Base-by-base conservation (phyloP, 1,284 basidiomycete genomes). In the Irpex sp. region DNA sequence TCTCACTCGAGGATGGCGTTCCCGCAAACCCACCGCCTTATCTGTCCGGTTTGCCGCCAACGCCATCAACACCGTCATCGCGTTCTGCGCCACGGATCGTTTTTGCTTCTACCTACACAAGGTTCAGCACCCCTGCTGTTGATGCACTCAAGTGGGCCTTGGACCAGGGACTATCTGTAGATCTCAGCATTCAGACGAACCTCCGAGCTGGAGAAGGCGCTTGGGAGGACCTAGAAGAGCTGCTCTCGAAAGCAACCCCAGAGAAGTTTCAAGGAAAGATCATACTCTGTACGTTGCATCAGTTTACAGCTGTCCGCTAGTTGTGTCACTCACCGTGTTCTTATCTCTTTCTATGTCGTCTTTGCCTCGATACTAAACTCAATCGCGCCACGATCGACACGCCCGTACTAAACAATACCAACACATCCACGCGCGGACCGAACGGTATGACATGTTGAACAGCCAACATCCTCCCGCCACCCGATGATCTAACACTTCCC, bases 391-490 rank as follows among this genome's bases (percentile, higher is more conserved):
- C 31, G 31, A 33, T 33, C 31, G 31, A 33, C 31, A 33, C 31
- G 0, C 31, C 31, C 31, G 31, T 33, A 33, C 31, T 33, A 33
- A 33, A 33, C 31, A 33, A 6, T 6, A 33, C 31, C 31, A 33
- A 33, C 6, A 33, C 31, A 33, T 33, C 31, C 31, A 33, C 31
- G 31, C 31, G 31, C 31, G 31, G 31, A 33, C 31, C 31, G 6
- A 33, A 33, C 31, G 31, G 31, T 6, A 6, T 33, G 31, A 33
- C 31, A 6, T 33, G 31, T 33, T 47, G 31, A 46, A 46, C 70
- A 95, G 93, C 91, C 61, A 94, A 93, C 70, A 77, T 94, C 36
- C 83, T 95, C 1, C 93, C 93, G 21, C 94, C 94, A n/a, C 90
- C 93, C 1, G 83, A 93, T 67, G 86, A 88, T 67, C 78, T 90